Evolutionary conservation across 2,329 filamentous ascomycete genomes (phyloP).

Genomic region (Colletotrichum neosansevieriae): DNA sequence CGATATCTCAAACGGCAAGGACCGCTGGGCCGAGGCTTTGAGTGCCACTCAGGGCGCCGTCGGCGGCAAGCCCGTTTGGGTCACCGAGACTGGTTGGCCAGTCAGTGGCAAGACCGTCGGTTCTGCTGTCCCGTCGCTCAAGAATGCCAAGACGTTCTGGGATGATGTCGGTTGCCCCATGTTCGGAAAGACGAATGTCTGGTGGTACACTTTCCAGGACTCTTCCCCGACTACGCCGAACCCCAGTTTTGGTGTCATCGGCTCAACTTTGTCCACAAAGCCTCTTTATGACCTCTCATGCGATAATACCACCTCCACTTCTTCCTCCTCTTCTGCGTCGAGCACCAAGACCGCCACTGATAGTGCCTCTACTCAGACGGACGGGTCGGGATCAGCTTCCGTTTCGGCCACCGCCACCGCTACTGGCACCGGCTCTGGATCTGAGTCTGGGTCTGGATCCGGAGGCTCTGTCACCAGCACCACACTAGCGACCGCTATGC

Average conservation of each 20-base stretch:
- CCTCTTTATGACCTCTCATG: constrained; percentile 75
- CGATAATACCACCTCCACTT: constrained; percentile 47
- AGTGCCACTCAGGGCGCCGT: constrained; percentile 68
- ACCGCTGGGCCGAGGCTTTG: constrained; percentile 77
- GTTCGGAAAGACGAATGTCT: constrained; percentile 74
- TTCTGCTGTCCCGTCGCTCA: constrained; percentile 70
- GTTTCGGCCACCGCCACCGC: constrained; percentile 33
- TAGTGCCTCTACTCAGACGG: constrained; percentile 38
- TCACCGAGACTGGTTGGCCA: constrained; percentile 92
- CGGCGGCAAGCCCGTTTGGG: constrained; percentile 80
- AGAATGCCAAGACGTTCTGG: constrained; percentile 86
- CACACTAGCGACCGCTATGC: constrained; percentile 41
- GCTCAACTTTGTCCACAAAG: constrained; percentile 62
- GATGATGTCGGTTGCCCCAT: constrained; percentile 79
- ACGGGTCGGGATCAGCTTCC: constrained; percentile 23
- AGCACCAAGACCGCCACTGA: constrained; percentile 41
- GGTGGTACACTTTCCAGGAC: constrained; percentile 85
- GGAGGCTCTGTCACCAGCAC: constrained; percentile 30
- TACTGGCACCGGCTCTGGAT: constrained; percentile 14
- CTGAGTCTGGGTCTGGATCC: constrained; percentile 37
- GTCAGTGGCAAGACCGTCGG: constrained; percentile 74
- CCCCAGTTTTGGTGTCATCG: constrained; percentile 79
- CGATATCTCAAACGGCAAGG: constrained; percentile 71
- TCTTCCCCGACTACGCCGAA: constrained; percentile 67
- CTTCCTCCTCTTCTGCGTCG: constrained; percentile 36